These are phyloP conservation scores for Aspergillus ochraceoroseus DNA, from an alignment of 2,329 filamentous ascomycete species.

Conservation along the genomic window DNA sequence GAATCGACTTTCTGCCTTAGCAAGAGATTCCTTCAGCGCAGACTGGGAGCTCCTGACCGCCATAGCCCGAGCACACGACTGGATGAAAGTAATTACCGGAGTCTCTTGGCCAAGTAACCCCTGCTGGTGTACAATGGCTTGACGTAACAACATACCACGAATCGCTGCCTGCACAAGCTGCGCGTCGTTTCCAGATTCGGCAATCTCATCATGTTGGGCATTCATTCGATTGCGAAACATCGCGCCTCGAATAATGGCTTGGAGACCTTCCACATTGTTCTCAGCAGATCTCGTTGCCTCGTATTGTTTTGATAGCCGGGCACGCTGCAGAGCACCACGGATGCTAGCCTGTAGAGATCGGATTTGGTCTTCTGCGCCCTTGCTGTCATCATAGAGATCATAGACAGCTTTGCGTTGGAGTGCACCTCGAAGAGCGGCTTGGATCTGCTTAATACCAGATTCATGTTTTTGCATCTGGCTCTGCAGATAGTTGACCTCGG, in stretches of 20 bases:
- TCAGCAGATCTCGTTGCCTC: slow-evolving; percentile 43
- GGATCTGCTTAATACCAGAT: slow-evolving; percentile 47
- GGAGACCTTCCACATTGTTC: slow-evolving; percentile 55
- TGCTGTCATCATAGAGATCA: slow-evolving; percentile 57
- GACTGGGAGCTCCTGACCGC: slow-evolving; percentile 39
- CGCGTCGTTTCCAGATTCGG: slow-evolving; percentile 50
- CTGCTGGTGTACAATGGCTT: slow-evolving; percentile 25
- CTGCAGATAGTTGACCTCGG: slow-evolving; percentile 42
- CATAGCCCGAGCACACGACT: slow-evolving; percentile 35
- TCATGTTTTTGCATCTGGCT: slow-evolving; percentile 38
- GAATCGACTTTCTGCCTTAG: slow-evolving; percentile 41
- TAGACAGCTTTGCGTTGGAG: slow-evolving; percentile 40
- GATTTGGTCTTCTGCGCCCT: slow-evolving; percentile 61
- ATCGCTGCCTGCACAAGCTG: slow-evolving; percentile 54
- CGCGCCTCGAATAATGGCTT: slow-evolving; percentile 64
- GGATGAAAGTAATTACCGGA: slow-evolving; percentile 31
- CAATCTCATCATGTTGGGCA: slow-evolving; percentile 34
- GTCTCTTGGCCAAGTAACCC: slow-evolving; percentile 27
- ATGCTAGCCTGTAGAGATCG: slow-evolving; percentile 52
- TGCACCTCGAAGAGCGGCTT: slow-evolving; percentile 53
- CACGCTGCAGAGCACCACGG: slow-evolving; percentile 50
- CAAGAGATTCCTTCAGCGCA: slow-evolving; percentile 40
- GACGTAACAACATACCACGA: slow-evolving; percentile 52
- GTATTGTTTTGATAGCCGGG: slow-evolving; percentile 17
- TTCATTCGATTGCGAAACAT: slow-evolving; percentile 51